Conservation (phyloP, 495 filamentous ascomycete genomes). For the Penicillium cataractarum region DNA sequence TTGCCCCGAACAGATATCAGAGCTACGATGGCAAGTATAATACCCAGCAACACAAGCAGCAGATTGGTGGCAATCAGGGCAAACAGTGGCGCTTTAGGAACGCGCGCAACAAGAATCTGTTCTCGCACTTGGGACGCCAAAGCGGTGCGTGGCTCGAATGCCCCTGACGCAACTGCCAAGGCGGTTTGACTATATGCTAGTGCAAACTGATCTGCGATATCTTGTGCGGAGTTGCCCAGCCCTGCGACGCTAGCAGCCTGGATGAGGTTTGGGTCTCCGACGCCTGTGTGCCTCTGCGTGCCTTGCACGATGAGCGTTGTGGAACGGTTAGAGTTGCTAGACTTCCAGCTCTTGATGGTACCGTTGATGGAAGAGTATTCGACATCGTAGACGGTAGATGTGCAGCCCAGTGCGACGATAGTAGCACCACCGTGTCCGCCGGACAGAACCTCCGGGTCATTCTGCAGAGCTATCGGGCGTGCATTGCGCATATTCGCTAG, state of each 20-base stretch:
- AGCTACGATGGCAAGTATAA: constrained; percentile 2
- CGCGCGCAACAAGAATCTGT: constrained; percentile 1
- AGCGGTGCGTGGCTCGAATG: background rate
- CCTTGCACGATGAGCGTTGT: constrained; percentile 1
- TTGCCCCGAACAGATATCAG: background rate
- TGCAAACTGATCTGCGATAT: constrained; percentile 1
- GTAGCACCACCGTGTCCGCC: constrained; percentile 1
- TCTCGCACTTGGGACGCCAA: constrained; percentile 1
- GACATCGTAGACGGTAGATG: background rate
- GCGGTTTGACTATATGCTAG: constrained; percentile 3
- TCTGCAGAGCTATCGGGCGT: background rate
- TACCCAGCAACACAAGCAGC: constrained; percentile 2
- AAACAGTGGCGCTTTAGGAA: constrained; percentile 1
- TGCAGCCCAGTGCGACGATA: background rate
- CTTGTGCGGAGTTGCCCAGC: background rate
- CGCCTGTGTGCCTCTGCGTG: background rate
- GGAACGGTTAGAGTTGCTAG: background rate
- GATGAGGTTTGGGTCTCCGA: background rate
- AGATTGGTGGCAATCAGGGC: background rate
- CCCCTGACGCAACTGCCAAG: background rate
- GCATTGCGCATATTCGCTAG: constrained; percentile 1
- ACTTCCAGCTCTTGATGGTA: background rate
- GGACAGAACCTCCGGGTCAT: background rate
- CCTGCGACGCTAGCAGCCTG: background rate
- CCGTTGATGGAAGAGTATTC: constrained; percentile 4